A percentile compares a stretch with the other conserved stretches of the same genome.
phyloP scores from a whole-genome alignment of 1,284 basidiomycete genomes.

The Ustilago cynodontis region DNA sequence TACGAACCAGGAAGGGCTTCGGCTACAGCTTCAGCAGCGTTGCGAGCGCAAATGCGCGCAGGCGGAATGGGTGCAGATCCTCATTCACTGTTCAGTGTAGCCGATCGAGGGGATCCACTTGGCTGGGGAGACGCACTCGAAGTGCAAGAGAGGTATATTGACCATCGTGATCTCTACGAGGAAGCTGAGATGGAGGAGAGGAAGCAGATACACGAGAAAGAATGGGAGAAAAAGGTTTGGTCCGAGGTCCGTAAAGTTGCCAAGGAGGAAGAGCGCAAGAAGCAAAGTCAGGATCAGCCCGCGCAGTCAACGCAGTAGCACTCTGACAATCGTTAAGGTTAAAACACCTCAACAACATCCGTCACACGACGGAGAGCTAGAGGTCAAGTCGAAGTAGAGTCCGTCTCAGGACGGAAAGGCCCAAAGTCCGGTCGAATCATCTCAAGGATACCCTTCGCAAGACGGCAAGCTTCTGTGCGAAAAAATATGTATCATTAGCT shows the following conservation, averaged over 20 bases:
- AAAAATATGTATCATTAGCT: conserved; percentile 27
- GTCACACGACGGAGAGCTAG: not conserved
- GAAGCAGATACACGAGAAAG: conserved; percentile 42
- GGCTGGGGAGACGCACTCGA: conserved; percentile 62
- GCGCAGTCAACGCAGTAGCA: conserved; percentile 6
- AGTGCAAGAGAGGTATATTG: conserved; percentile 64
- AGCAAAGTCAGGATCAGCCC: conserved; percentile 5
- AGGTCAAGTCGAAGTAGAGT: no score
- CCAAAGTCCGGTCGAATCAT: no score
- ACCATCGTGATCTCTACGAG: conserved; percentile 48
- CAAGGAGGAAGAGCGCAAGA: conserved; percentile 34
- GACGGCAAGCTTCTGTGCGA: not conserved
- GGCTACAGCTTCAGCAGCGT: conserved; percentile 36
- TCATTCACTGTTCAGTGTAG: conserved; percentile 56
- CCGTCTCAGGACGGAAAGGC: no score
- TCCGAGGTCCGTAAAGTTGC: conserved; percentile 42
- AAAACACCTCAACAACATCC: not conserved
- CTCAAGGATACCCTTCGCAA: no score
- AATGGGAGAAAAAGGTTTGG: conserved; percentile 48
- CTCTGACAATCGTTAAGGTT: not conserved
- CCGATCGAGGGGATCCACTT: conserved; percentile 52
- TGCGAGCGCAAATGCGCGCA: conserved; percentile 20
- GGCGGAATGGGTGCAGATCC: conserved; percentile 46
- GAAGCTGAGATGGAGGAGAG: conserved; percentile 39
- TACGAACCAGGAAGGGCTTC: conserved; percentile 43